Percentiles rank a stretch among this genome's conserved stretches.
Conservation (phyloP, 2,329 filamentous ascomycete species). For the Penicillium concentricum region DNA sequence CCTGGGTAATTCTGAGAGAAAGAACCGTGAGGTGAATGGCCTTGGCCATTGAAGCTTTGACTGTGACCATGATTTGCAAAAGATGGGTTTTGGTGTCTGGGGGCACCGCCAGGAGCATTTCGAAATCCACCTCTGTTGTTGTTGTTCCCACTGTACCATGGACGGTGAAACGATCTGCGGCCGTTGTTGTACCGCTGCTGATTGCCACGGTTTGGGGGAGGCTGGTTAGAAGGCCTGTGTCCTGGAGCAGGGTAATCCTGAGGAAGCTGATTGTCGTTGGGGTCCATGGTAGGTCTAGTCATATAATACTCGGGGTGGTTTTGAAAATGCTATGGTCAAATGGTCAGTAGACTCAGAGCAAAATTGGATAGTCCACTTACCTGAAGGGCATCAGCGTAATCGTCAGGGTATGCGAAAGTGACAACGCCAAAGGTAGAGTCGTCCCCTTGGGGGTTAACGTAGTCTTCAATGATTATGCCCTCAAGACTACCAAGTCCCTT, state of each 20-base stretch:
- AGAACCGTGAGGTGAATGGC: neutral
- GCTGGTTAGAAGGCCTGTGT: neutral
- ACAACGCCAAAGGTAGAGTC: neutral
- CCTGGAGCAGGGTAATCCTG: neutral
- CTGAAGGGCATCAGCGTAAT: conserved; percentile 9
- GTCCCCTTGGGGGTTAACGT: neutral
- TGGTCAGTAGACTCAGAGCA: neutral
- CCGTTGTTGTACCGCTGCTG: neutral
- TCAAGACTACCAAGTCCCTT: neutral
- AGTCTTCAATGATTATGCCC: neutral
- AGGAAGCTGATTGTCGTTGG: neutral
- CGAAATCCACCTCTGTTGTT: conserved; percentile 5
- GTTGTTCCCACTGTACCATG: conserved; percentile 1
- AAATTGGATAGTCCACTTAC: conserved; percentile 12
- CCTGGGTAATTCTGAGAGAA: neutral
- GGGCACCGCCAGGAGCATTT: neutral
- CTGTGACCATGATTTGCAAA: conserved; percentile 1
- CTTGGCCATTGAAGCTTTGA: neutral
- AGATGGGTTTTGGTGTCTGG: neutral
- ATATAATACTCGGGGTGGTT: conserved; percentile 20
- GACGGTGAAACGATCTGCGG: conserved; percentile 3
- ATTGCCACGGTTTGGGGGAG: neutral
- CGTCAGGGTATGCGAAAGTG: conserved; percentile 6
- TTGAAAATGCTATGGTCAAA: conserved; percentile 15
- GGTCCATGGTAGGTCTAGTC: conserved; percentile 16